Base-by-base conservation (phyloP, 2,329 filamentous ascomycete species). In the Aureobasidium uvarum region DNA sequence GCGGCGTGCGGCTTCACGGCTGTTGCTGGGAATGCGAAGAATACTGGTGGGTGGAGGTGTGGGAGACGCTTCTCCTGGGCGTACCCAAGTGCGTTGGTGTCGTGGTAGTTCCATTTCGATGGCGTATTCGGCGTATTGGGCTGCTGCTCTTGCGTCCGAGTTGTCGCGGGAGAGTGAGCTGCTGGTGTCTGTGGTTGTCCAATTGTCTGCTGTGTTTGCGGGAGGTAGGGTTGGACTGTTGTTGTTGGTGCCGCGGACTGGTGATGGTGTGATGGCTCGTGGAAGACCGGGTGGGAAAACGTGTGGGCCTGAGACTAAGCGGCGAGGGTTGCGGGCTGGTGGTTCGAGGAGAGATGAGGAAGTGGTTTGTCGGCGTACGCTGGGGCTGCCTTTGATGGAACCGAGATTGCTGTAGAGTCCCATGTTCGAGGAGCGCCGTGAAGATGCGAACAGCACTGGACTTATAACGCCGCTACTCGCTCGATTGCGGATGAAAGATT, bases 401-500 rank as follows among this genome's bases (percentile, higher is more conserved):
- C 51, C 52, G 7, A 65, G 43, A 23, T 45, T 48, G n/a, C 36
- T 50, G 39, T 65, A 56, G 54, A 64, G 18, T 3, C 33, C 28
- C 36, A 59, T 54, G 31, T 63, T 59, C 16, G 43, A 66, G n/a
- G 58, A 63, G 13, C 55, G 50, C 23, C 55, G 7, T 38, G 51
- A 62, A 48, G 75, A 75, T 5, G 75, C 73, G 66, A 81, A 80
- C 41, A 81, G 76, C 0, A 50, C 45, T 43, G 71, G 73, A 56
- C 69, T 73, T 4, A 78, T 76, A 16, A 74, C 72, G 38, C 72
- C 74, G 14, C 72, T 75, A 20, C 74, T 75, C 2, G 76, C 76
- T 41, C 79, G 74, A 65, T 80, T 77, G 18, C 75, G 71, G 50
- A 80, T 77, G 68, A 77, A 80, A 16, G 76, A 79, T 59, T 75